phyloP scores from a whole-genome alignment of 768 basidiomycete species.

The Termitomyces sp. region DNA sequence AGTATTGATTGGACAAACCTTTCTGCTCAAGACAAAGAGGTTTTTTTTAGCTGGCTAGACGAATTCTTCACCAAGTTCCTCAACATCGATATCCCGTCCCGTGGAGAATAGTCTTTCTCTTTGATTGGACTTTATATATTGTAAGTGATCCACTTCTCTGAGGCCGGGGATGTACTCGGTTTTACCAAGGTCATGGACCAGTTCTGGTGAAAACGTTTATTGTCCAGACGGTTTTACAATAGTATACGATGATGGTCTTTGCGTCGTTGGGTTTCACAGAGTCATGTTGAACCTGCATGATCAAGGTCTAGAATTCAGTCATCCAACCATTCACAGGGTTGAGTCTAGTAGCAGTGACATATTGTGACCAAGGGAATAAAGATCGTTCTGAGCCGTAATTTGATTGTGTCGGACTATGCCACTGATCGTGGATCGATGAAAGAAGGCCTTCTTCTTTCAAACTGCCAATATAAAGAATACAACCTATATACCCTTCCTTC shows the following conservation, averaged over 20 bases:
- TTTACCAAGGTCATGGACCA: not conserved
- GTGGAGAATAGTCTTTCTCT: not conserved
- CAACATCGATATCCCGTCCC: conserved; percentile 22
- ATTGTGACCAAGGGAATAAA: no score
- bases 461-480: not conserved
- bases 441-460: not conserved
- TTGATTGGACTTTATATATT: not conserved
- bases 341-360: no score
- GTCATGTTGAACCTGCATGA: no score
- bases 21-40: conserved; percentile 61
- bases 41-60: conserved; percentile 77
- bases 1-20: conserved; percentile 70
- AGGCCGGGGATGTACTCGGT: not conserved
- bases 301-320: not conserved
- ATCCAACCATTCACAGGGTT: not conserved
- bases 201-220: not conserved
- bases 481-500: not conserved
- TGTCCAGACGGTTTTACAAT: not conserved
- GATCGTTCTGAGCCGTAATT: no score
- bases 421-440: not conserved
- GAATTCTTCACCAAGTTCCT: conserved; percentile 65
- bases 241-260: not conserved
- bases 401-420: not conserved
- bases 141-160: not conserved
- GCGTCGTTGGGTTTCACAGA: no score